Conservation (phyloP, 2,329 filamentous ascomycete genomes). For the Diaporthe vaccinii region DNA sequence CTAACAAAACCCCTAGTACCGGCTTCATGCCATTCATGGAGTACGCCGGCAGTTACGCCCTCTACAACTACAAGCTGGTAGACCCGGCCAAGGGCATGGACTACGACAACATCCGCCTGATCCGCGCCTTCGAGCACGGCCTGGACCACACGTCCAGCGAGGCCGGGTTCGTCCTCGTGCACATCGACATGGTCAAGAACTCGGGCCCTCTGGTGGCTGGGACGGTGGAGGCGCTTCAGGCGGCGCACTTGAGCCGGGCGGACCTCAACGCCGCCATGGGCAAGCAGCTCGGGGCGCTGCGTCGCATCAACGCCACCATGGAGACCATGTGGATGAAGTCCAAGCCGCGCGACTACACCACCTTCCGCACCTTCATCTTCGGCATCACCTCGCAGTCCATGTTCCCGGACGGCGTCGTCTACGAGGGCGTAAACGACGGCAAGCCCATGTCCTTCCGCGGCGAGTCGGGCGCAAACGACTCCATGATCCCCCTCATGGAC, state of each 20-base stretch:
- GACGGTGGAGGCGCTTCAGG: conserved; percentile 75
- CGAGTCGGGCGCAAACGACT: conserved; percentile 94
- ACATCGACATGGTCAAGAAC: conserved; percentile 95
- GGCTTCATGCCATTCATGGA: conserved; percentile 96
- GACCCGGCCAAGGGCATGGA: conserved; percentile 69
- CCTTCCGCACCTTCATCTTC: conserved; percentile 96
- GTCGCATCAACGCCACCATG: conserved; percentile 83
- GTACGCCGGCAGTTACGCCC: conserved; percentile 78
- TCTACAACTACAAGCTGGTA: conserved; percentile 75
- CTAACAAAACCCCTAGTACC: conserved; percentile 53
- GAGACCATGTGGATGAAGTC: conserved; percentile 94
- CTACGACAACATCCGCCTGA: conserved; percentile 81
- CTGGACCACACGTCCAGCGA: conserved; percentile 90
- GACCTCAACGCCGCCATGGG: conserved; percentile 75
- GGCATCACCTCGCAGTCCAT: conserved; percentile 94
- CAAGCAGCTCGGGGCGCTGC: conserved; percentile 73
- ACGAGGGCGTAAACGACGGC: conserved; percentile 82
- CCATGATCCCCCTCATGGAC: conserved; percentile 92
- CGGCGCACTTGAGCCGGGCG: conserved; percentile 61
- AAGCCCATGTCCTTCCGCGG: conserved; percentile 86
- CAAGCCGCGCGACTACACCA: conserved; percentile 85
- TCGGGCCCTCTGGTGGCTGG: conserved; percentile 83
- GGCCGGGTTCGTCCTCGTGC: conserved; percentile 95
- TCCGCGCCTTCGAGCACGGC: conserved; percentile 92
- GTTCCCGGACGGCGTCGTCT: conserved; percentile 93